phyloP scores from a whole-genome alignment of 140 eudicot genomes.

The Bidens hawaiensis region DNA sequence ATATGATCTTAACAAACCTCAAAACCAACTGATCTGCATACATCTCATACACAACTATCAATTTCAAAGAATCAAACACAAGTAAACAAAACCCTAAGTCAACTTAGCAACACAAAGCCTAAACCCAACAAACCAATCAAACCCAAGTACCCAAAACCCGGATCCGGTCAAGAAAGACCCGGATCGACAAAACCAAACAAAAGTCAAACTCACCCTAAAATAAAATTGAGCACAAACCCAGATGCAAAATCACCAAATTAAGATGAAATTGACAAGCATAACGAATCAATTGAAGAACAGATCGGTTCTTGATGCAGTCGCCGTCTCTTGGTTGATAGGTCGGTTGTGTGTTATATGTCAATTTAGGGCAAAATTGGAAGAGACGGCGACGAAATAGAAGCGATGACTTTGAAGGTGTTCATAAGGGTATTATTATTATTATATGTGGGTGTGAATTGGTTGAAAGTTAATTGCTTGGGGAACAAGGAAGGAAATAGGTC shows the following conservation, averaged over 20 bases:
- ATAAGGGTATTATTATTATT: constrained; percentile 2
- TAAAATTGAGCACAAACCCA: neutral
- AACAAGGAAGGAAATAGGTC: constrained; percentile 27
- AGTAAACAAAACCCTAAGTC: constrained; percentile 2
- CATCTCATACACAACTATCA: neutral
- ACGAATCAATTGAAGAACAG: constrained; percentile 20
- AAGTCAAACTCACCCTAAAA: constrained; percentile 24
- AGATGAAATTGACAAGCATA: constrained; percentile 5
- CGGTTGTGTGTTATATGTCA: neutral
- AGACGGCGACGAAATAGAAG: constrained; percentile 42
- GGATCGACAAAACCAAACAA: constrained; percentile 6
- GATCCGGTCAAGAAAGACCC: constrained; percentile 12
- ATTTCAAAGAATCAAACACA: neutral
- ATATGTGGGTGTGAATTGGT: constrained; percentile 33
- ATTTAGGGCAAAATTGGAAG: constrained; percentile 15
- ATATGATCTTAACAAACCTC: neutral
- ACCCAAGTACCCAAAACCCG: constrained; percentile 14
- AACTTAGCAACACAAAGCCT: neutral
- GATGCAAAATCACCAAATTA: constrained; percentile 13
- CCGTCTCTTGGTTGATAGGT: constrained; percentile 25
- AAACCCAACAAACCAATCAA: neutral
- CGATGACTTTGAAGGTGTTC: constrained; percentile 28
- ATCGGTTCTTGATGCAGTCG: constrained; percentile 30
- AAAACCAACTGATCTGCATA: constrained; percentile 2
- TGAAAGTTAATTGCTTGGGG: constrained; percentile 34